phyloP scores from a whole-genome alignment of 495 filamentous ascomycete species.

The Aspergillus asperescens region DNA sequence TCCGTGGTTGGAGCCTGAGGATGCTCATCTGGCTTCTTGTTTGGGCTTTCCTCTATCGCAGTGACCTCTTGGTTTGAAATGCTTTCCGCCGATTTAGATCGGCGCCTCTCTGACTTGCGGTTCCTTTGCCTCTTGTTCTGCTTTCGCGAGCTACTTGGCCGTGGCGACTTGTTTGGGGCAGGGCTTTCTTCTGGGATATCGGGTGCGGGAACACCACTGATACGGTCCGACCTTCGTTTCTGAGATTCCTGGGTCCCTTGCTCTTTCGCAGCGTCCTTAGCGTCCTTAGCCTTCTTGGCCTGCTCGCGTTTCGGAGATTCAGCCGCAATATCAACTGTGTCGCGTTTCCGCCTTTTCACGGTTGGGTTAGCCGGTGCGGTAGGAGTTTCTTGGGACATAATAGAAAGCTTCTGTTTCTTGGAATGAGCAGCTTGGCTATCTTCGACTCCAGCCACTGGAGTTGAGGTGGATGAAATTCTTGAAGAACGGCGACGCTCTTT shows the following conservation, averaged over 20 bases:
- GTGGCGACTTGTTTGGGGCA: conserved; percentile 12
- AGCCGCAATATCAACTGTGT: conserved; percentile 3
- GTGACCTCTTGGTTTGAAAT: not conserved
- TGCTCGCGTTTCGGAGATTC: not conserved
- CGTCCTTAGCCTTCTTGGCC: not conserved
- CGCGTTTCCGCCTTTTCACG: conserved; percentile 24
- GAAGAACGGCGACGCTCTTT: conserved; percentile 32
- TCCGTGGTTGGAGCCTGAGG: not conserved
- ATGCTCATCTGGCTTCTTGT: not conserved
- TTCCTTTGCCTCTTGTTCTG: conserved; percentile 5
- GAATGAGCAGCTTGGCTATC: conserved; percentile 16
- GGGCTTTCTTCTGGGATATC: conserved; percentile 14
- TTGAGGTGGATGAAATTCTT: conserved; percentile 22
- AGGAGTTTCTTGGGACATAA: conserved; percentile 4
- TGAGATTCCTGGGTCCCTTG: conserved; percentile 10
- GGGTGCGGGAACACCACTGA: conserved; percentile 20
- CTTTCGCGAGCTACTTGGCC: conserved; percentile 21
- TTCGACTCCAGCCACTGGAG: conserved; percentile 5
- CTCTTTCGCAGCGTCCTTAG: not conserved
- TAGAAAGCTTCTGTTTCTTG: conserved; percentile 14
- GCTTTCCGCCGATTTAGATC: conserved; percentile 9
- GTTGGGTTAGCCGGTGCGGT: conserved; percentile 18
- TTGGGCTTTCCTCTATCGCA: not conserved
- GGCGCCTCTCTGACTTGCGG: not conserved
- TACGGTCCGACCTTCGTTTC: conserved; percentile 25